Base-by-base conservation (phyloP, 345 rosid genomes). In the Eucalyptus sp. region DNA sequence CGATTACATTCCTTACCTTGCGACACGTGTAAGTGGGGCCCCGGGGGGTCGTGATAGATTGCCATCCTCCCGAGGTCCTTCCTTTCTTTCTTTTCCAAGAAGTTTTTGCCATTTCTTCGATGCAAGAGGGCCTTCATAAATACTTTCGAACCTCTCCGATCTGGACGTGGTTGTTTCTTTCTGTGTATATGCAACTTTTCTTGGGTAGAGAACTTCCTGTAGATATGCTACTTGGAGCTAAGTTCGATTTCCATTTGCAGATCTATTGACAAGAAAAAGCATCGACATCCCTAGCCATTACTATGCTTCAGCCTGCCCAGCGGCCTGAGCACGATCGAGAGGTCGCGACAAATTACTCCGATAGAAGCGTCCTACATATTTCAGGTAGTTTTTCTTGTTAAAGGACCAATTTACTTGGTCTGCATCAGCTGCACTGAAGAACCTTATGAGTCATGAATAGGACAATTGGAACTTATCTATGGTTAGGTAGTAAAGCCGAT, bases 341-440 rank as follows among this genome's bases (percentile, higher is more conserved):
- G 44, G 44, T 7, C 44, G 8, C 44, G 44, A 43, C 44, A 43
- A 43, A 43, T 43, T 43, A 6, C 44, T 43, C 44, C 44, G 44
- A 43, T 43, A 43, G 44, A 2, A 62, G 71, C 71, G 29, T 62
- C 16, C 33, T 29, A 6, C 71, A 29, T 62, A 29, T 62, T 62
- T 62, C 92, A 98, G 99, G 99, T 98, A 86, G 95, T 96, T 89
- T 98, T 98, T 94, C 98, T 98, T 85, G 97, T 98, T 64, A 98
- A 98, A 92, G 99, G 99, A 71, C 99, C 99, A 56, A 96, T 98
- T 90, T 98, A 98, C 92, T 92, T 97, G 87, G 99, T 97, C 64
- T 97, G 99, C 94, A 98, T 98, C 93, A 95, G 99, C 93, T 96
- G 98, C 93, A 96, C 99, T 24, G 97, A 96, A 90, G 99, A 98